Conservation (phyloP, 2,329 filamentous ascomycete genomes). For the Sphaerostilbella broomeana region DNA sequence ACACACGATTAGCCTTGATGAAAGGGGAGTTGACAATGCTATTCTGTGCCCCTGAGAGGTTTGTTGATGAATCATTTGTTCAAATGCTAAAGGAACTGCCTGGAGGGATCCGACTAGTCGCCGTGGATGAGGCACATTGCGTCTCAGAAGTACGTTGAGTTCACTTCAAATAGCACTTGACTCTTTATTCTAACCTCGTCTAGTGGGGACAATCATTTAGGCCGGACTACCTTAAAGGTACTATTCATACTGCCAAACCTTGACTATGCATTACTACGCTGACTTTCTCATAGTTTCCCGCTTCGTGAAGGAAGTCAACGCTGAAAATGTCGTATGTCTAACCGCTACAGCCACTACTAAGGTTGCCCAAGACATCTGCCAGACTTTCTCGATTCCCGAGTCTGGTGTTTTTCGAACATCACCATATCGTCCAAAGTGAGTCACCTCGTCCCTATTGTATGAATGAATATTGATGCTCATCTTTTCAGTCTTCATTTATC, state of each 20-base stretch:
- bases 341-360: conserved; percentile 53
- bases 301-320: conserved; percentile 48
- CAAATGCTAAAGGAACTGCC: conserved; percentile 47
- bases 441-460: neutral
- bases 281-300: conserved; percentile 36
- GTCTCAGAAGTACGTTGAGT: conserved; percentile 34
- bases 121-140: conserved; percentile 53
- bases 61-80: conserved; percentile 56
- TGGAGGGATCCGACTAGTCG: conserved; percentile 50
- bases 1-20: conserved; percentile 31
- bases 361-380: conserved; percentile 49
- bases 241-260: neutral
- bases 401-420: conserved; percentile 50
- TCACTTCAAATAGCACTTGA: conserved; percentile 5
- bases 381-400: conserved; percentile 40
- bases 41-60: conserved; percentile 52
- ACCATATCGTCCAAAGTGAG: conserved; percentile 49
- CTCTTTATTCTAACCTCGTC: neutral
- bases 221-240: conserved; percentile 45
- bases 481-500: conserved; percentile 40
- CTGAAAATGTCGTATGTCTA: conserved; percentile 53
- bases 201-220: conserved; percentile 45
- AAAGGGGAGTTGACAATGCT: conserved; percentile 45
- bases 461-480: too few relatives aligned
- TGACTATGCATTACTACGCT: neutral